A percentile compares a stretch with the other conserved stretches of the same genome.
Evolutionary conservation across 495 filamentous ascomycete genomes (phyloP).

Genomic region (Neurospora tetraspora): DNA sequence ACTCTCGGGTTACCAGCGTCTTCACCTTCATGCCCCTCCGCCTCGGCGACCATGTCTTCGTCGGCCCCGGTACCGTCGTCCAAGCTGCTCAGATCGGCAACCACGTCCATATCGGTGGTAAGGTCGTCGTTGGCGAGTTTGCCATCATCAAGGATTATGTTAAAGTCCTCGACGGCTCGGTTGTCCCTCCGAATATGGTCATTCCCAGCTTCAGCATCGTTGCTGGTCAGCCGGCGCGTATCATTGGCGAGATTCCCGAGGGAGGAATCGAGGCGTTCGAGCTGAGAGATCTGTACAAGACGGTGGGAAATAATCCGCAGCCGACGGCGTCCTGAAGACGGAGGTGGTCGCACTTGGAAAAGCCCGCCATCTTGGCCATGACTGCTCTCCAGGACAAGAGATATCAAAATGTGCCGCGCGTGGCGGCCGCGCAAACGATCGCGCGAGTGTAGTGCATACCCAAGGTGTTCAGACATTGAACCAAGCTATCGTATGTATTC

Average conservation of each 20-base stretch:
- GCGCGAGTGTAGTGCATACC: neutral
- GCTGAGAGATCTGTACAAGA: conserved; percentile 44
- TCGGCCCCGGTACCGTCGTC: conserved; percentile 62
- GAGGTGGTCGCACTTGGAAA: neutral
- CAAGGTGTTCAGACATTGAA: neutral
- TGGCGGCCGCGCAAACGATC: neutral
- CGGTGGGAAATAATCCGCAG: conserved; percentile 40
- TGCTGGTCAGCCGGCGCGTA: conserved; percentile 66
- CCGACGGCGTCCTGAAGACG: conserved; percentile 24
- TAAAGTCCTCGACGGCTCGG: conserved; percentile 68
- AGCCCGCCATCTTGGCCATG: neutral
- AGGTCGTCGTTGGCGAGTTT: conserved; percentile 69
- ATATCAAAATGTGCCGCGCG: neutral
- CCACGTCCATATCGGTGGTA: conserved; percentile 72
- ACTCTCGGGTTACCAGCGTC: neutral
- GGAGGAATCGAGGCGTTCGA: conserved; percentile 55
- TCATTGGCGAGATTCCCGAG: conserved; percentile 79
- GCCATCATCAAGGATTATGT: conserved; percentile 86
- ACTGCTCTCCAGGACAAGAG: neutral
- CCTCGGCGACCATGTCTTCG: conserved; percentile 85
- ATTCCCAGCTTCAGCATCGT: conserved; percentile 84
- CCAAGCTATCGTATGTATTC: neutral
- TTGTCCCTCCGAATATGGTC: conserved; percentile 80
- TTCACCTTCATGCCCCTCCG: conserved; percentile 76
- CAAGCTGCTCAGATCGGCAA: conserved; percentile 70